Percentiles rank a stretch among this genome's conserved stretches.
Conservation (phyloP, 2,329 filamentous ascomycete species). For the Pyricularia sp. region DNA sequence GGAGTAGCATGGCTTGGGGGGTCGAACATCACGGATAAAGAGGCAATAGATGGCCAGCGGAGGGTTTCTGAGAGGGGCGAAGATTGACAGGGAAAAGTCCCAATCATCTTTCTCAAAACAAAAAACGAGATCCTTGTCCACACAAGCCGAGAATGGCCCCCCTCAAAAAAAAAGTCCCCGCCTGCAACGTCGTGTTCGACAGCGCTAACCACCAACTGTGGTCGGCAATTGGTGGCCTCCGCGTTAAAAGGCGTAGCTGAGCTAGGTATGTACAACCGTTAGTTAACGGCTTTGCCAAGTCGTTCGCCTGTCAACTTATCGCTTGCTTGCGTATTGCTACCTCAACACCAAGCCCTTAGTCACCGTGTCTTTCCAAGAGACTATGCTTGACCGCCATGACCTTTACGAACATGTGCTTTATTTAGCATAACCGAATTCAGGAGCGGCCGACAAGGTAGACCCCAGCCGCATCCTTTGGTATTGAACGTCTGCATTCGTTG, state of each 20-base stretch:
- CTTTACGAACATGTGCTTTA: not conserved
- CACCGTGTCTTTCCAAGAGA: not conserved
- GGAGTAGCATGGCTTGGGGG: not conserved
- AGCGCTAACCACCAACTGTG: not conserved
- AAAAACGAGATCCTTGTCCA: not conserved
- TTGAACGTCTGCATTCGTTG: not conserved
- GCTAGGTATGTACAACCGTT: too few relatives aligned
- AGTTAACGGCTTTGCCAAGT: too few relatives aligned
- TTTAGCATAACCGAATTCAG: not conserved
- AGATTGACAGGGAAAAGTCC: not conserved
- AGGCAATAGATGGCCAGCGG: not conserved
- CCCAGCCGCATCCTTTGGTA: not conserved
- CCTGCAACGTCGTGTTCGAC: constrained; percentile 1
- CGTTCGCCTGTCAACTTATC: not conserved
- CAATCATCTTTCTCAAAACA: not conserved
- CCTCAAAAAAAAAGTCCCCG: not conserved
- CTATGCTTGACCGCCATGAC: not conserved
- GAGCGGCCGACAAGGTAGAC: not conserved
- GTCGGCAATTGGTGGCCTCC: not conserved
- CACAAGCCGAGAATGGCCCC: not conserved
- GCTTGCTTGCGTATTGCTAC: not conserved
- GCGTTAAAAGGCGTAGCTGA: not conserved
- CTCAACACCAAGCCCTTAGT: not conserved
- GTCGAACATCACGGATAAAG: not conserved
- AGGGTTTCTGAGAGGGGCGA: not conserved